Evolutionary conservation across 805 yeast genomes (phyloP).

Genomic region (Saturnispora diversa): DNA sequence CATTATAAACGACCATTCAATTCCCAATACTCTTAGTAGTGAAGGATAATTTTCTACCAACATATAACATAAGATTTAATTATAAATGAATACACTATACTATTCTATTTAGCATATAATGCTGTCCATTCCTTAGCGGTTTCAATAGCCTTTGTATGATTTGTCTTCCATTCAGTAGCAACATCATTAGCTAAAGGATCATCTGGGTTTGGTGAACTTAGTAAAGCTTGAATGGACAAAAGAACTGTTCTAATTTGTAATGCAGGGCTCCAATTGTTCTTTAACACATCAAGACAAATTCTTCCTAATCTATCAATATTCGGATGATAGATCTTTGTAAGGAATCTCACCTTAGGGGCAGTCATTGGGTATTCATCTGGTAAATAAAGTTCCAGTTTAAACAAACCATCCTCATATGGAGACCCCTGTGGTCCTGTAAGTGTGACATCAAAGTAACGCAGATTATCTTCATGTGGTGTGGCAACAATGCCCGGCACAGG

Average conservation of each 20-base stretch:
- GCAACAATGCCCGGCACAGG: slow-evolving; percentile 97
- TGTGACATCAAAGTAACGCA: slow-evolving; percentile 86
- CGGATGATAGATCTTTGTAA: slow-evolving; percentile 93
- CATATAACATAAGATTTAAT: slow-evolving; percentile 26
- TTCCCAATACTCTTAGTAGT: too few species aligned
- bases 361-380: slow-evolving; percentile 99
- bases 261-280: slow-evolving; percentile 97
- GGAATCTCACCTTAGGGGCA: slow-evolving; percentile 90
- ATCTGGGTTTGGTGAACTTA: slow-evolving; percentile 96
- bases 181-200: slow-evolving; percentile 98
- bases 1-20: too few species aligned
- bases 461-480: slow-evolving; percentile 85
- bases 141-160: slow-evolving; percentile 69
- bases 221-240: slow-evolving; percentile 82
- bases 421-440: slow-evolving; percentile 87
- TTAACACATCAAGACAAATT: slow-evolving; percentile 90
- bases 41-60: too few species aligned
- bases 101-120: slow-evolving; percentile 41
- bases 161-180: slow-evolving; percentile 90
- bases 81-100: too few species aligned
- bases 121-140: slow-evolving; percentile 76
- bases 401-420: slow-evolving; percentile 79
- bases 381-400: slow-evolving; percentile 75
- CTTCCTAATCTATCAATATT: slow-evolving; percentile 93
- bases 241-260: slow-evolving; percentile 88